Conservation (phyloP, 179 eudicot species). For the Silene vulgaris region DNA sequence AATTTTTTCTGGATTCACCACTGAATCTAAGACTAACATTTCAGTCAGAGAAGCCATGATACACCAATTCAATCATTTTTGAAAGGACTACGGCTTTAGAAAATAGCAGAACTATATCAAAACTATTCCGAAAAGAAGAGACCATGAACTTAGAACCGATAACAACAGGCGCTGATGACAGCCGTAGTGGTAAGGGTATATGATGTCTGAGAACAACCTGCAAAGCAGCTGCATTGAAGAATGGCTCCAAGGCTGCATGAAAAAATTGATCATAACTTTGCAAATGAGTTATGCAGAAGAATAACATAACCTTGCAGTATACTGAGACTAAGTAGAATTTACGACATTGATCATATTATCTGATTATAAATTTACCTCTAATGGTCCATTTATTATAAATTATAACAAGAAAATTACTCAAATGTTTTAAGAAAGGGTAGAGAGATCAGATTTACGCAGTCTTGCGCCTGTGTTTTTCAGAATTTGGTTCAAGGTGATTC, state of each 20-base stretch:
- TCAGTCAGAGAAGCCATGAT: slow-evolving; percentile 32
- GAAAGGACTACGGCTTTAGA: not conserved
- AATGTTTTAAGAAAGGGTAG: no score
- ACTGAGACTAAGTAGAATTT: not conserved
- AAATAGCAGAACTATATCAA: not conserved
- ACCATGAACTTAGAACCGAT: slow-evolving; percentile 9
- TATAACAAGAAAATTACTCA: no score
- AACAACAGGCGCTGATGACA: slow-evolving; percentile 24
- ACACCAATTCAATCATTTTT: slow-evolving; percentile 20
- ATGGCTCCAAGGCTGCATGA: slow-evolving; percentile 25
- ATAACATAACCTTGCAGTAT: not conserved
- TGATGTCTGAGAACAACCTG: slow-evolving; percentile 24
- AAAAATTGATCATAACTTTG: not conserved
- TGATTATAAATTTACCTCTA: slow-evolving; percentile 17
- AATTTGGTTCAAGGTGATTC: no score
- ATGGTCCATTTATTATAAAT: not conserved
- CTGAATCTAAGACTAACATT: no score
- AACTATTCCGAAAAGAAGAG: not conserved
- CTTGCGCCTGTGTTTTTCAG: no score
- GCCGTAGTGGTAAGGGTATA: slow-evolving; percentile 26
- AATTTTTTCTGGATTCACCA: no score
- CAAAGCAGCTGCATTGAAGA: slow-evolving; percentile 27
- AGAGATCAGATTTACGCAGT: no score
- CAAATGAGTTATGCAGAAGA: not conserved
- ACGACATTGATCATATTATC: not conserved